These are phyloP conservation scores for Pistacia atlantica DNA, from an alignment of 345 rosid genomes.

Conservation along the genomic window DNA sequence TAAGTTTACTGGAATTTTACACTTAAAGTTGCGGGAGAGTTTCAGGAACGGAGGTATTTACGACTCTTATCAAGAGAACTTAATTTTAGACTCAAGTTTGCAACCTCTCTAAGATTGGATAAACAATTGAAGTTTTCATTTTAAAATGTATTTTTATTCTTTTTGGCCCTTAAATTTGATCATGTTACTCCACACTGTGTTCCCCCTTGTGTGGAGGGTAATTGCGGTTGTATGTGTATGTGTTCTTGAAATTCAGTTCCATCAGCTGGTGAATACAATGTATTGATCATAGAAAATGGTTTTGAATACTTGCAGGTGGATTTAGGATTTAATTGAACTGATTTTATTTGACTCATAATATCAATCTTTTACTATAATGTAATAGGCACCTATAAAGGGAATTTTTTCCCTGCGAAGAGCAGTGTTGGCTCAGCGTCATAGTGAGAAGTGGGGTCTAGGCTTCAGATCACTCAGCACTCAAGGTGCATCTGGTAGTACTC, in stretches of 20 bases:
- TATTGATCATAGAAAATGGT: not conserved
- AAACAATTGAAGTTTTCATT: not conserved
- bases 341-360: not conserved
- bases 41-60: not conserved
- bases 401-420: constrained; percentile 68
- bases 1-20: not conserved
- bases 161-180: not conserved
- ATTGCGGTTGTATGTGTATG: not conserved
- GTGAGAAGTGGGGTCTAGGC: constrained; percentile 47
- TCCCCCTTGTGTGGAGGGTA: not conserved
- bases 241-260: not conserved
- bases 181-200: not conserved
- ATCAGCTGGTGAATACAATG: not conserved
- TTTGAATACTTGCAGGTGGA: not conserved
- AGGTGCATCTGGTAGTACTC: constrained; percentile 38
- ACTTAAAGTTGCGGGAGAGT: not conserved
- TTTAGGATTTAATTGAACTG: not conserved
- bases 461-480: constrained; percentile 75
- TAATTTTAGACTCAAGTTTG: not conserved
- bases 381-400: constrained; percentile 81
- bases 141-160: not conserved
- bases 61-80: not conserved
- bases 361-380: not conserved
- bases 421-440: constrained; percentile 39
- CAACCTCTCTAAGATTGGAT: not conserved